Base-by-base conservation (phyloP, 495 filamentous ascomycete species). In the Penicillium egyptiacum region DNA sequence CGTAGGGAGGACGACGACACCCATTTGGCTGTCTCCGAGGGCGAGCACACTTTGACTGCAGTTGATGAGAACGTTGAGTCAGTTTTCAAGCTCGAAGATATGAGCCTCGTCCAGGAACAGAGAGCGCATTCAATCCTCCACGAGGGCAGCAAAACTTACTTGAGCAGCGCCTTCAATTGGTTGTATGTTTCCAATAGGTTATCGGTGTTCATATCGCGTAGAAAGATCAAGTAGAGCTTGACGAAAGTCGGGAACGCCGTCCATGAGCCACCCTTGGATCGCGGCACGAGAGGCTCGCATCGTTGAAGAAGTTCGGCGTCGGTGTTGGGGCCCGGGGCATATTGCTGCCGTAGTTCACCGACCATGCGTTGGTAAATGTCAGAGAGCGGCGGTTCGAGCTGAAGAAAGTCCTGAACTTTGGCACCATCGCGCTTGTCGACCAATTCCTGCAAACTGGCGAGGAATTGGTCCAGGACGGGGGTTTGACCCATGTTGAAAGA, bases 131-230 rank as follows among this genome's bases (percentile, higher is more conserved):
- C 16, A 6, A 25, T 52, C 16, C 35, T 52, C n/a, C 25, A 19
- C 28, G 19, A 33, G 33, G 26, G 9, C 12, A 11, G 28, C 43
- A 46, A 28, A 48, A 75, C 86, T 52, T 75, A 92, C 88, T 86
- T 86, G 12, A 90, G 69, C 20, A 96, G 70, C 14, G 76, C 81
- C 61, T 84, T 92, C 55, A 95, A 81, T 56, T 84, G 69, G 37
- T 88, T 79, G 65, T 95, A 90, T 3, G 91, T 88, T 28, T 84
- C 80, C 19, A 96, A 74, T 5, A 92, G 74, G 65, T 92, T 86
- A 4, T 85, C 77, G 26, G 88, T 84, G 63, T 91, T 81, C 20
- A 91, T 84, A 61, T 93, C 89, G 41, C 90, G 80, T 70, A 92
- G 80, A 63, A 90, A 96, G 31, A 77, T 75, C 49, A 95, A 79